Conservation (phyloP, 352 stramenopile genomes). For the Phytophthora cactorum region DNA sequence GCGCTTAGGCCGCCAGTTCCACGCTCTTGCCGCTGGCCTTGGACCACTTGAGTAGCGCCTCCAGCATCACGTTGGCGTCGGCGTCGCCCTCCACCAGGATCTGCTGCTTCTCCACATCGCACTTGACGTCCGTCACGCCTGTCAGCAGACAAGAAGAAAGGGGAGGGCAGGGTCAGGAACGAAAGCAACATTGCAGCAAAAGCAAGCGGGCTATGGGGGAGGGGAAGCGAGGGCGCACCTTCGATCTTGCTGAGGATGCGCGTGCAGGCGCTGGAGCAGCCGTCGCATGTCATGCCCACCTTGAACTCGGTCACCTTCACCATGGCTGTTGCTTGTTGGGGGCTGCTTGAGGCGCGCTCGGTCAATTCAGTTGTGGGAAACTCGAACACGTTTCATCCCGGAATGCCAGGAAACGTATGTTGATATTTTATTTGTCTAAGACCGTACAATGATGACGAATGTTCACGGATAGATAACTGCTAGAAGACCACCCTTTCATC, state of each 20-base stretch:
- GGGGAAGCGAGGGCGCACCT: constrained; percentile 42
- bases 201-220: background rate
- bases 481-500: too few species aligned
- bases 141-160: constrained; percentile 11
- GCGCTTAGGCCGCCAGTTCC: constrained; percentile 66
- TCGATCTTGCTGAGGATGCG: constrained; percentile 92
- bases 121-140: constrained; percentile 87
- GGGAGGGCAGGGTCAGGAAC: background rate
- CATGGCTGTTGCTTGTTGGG: constrained; percentile 37
- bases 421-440: background rate
- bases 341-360: constrained; percentile 14
- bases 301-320: constrained; percentile 86
- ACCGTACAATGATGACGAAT: too few species aligned
- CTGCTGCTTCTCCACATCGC: constrained; percentile 89
- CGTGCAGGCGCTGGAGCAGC: constrained; percentile 89
- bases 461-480: too few species aligned
- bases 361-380: constrained; percentile 37
- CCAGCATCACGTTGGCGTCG: constrained; percentile 80
- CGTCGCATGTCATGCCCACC: constrained; percentile 91
- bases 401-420: background rate
- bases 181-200: too few species aligned
- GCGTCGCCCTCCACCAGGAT: constrained; percentile 84
- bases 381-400: background rate
- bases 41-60: constrained; percentile 90
- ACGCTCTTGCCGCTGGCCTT: constrained; percentile 89